A percentile compares a stretch with the other conserved stretches of the same genome.
Evolutionary conservation across 2,329 filamentous ascomycete species (phyloP).

Genomic region (Trichophaea hybrida): DNA sequence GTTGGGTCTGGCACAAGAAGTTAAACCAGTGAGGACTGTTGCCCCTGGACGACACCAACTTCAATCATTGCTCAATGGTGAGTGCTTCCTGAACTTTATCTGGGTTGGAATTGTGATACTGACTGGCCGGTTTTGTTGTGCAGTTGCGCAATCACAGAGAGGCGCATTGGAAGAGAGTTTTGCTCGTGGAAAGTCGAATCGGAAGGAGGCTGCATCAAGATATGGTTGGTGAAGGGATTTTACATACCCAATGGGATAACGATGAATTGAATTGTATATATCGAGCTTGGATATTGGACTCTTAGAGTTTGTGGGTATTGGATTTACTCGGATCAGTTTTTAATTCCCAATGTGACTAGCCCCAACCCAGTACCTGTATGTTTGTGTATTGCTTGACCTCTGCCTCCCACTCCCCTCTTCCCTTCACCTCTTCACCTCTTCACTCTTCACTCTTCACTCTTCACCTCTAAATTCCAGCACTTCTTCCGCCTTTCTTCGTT

Average conservation of each 20-base stretch:
- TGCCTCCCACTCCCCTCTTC: not conserved
- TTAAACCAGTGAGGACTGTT: slow-evolving; percentile 50
- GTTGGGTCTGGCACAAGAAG: slow-evolving; percentile 36
- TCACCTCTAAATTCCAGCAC: not conserved
- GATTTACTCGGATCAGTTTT: too few relatives aligned
- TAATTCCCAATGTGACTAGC: too few relatives aligned
- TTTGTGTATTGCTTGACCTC: not conserved
- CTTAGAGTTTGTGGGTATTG: too few relatives aligned
- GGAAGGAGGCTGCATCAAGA: slow-evolving; percentile 27
- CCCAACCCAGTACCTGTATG: too few relatives aligned
- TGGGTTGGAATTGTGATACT: not conserved
- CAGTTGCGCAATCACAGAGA: slow-evolving; percentile 26
- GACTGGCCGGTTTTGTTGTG: not conserved
- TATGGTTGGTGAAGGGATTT: slow-evolving; percentile 26
- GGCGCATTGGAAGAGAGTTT: slow-evolving; percentile 27
- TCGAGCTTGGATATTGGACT: too few relatives aligned
- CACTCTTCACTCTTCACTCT: not conserved
- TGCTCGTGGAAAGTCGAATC: slow-evolving; percentile 27
- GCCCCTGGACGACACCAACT: slow-evolving; percentile 53
- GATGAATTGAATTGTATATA: not conserved
- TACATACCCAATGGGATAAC: not conserved
- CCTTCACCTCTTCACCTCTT: not conserved
- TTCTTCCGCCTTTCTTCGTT: not conserved
- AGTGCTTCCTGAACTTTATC: slow-evolving; percentile 36
- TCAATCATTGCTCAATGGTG: slow-evolving; percentile 49